phyloP scores from a whole-genome alignment of 257 asterid species.

The Solanum ahanhuiri region DNA sequence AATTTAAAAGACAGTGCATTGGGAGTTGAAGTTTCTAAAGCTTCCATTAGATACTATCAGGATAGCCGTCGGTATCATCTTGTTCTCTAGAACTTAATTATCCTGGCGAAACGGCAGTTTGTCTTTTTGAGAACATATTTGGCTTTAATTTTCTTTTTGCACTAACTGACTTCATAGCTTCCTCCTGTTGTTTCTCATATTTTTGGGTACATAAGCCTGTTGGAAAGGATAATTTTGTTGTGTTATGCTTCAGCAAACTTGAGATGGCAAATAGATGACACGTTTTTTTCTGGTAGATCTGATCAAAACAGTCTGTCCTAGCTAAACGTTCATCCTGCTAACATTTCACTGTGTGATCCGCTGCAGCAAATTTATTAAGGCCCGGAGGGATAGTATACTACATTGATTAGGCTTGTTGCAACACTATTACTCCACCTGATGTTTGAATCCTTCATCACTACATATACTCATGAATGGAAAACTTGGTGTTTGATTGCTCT shows the following conservation, averaged over 20 bases:
- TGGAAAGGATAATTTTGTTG: neutral
- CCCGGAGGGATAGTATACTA: too few relatives aligned
- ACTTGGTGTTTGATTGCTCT: neutral
- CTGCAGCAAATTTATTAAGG: neutral
- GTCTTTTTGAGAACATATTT: neutral
- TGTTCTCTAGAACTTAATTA: neutral
- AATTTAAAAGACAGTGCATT: slow-evolving; percentile 51
- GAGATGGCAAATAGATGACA: neutral
- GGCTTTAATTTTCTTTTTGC: neutral
- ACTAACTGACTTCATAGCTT: neutral
- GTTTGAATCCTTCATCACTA: neutral
- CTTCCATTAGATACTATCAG: neutral
- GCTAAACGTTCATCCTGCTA: neutral
- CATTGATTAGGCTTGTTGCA: neutral
- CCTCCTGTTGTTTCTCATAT: neutral
- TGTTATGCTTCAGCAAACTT: neutral
- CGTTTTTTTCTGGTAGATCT: too few relatives aligned
- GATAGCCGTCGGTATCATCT: neutral
- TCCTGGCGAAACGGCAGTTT: neutral
- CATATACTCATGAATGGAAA: neutral
- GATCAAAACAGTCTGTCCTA: neutral
- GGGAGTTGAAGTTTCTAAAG: slow-evolving; percentile 6
- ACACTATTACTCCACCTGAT: neutral
- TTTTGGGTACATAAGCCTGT: neutral
- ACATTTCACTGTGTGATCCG: neutral